phyloP scores from a whole-genome alignment of 1,284 basidiomycete species.

The Salmacisia buchloeana region DNA sequence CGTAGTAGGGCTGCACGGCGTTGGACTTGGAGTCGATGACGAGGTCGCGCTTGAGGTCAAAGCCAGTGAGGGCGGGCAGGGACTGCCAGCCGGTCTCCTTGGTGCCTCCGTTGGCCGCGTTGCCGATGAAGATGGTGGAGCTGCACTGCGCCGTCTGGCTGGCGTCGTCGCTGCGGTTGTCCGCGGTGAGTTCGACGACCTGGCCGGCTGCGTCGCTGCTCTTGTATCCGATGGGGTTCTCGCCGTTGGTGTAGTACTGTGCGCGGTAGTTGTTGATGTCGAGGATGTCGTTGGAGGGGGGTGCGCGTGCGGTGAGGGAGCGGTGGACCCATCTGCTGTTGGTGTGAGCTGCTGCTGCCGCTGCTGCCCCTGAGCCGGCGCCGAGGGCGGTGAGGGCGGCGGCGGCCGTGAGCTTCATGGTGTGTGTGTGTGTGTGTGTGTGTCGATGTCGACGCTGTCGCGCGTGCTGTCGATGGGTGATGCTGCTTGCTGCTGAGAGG shows the following conservation, averaged over 20 bases:
- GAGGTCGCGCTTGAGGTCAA: slow-evolving; percentile 17
- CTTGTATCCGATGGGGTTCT: slow-evolving; percentile 24
- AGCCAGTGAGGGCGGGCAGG: slow-evolving; percentile 13
- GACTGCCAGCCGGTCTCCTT: slow-evolving; percentile 11
- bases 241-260: slow-evolving; percentile 33
- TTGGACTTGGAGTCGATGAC: neutral
- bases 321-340: too few species aligned
- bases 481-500: too few species aligned
- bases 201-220: slow-evolving; percentile 30
- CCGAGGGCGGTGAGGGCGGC: too few species aligned
- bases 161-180: slow-evolving; percentile 33
- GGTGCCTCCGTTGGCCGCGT: neutral
- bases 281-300: slow-evolving; percentile 11
- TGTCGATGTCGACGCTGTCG: too few species aligned
- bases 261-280: slow-evolving; percentile 12
- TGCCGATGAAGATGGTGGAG: slow-evolving; percentile 15
- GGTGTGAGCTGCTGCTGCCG: too few species aligned
- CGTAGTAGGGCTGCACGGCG: slow-evolving; percentile 8
- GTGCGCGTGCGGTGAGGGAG: neutral
- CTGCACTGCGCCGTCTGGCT: slow-evolving; percentile 33
- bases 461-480: too few species aligned
- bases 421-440: too few species aligned
- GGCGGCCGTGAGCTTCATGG: too few species aligned
- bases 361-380: too few species aligned
- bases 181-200: slow-evolving; percentile 28